Base-by-base conservation (phyloP, 257 asterid genomes). In the Schizonepeta tenuifolia region DNA sequence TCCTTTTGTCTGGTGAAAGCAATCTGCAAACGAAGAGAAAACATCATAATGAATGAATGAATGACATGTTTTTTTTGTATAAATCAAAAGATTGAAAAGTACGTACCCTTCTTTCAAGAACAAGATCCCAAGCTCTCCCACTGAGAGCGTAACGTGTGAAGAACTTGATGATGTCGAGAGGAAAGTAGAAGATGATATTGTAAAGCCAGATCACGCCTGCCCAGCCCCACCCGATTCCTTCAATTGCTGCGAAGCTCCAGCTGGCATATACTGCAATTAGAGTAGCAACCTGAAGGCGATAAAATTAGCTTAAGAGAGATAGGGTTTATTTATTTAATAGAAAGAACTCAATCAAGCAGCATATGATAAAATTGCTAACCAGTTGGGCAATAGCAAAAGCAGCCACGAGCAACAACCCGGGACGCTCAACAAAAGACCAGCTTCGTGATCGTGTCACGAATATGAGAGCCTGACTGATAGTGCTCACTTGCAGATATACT, bases 191-290 rank as follows among this genome's bases (percentile, higher is more conserved):
- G 51, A 90, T 73, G 59, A 90, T 55, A 69, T 90, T 90, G 82
- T 90, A 90, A 56, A 90, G 90, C 96, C 96, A 90, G 61, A 90
- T 84, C 53, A 90, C 95, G 3, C 96, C 96, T 5, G 96, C 96
- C 96, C 96, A 90, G 70, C 94, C 94, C 96, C 96, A 90, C 13
- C 96, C 96, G 59, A 90, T 90, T 69, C 96, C 96, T 80, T 90
- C 96, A 15, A 90, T 86, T 50, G 96, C 96, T 40, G 95, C 91
- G 49, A 86, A 90, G 77, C 90, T 79, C 97, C 93, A 90, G 53
- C 69, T 88, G 57, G 97, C 96, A 43, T 90, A 90, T 1, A 90
- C 97, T 6, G 93, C 95, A 66, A 90, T 88, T 72, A 90, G 76
- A 20, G 97, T 90, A 62, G 95, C 97, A 65, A 90, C 88, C 97